Evolutionary conservation across 345 rosid genomes (phyloP).

Genomic region (Eucalyptus tenuipes): DNA sequence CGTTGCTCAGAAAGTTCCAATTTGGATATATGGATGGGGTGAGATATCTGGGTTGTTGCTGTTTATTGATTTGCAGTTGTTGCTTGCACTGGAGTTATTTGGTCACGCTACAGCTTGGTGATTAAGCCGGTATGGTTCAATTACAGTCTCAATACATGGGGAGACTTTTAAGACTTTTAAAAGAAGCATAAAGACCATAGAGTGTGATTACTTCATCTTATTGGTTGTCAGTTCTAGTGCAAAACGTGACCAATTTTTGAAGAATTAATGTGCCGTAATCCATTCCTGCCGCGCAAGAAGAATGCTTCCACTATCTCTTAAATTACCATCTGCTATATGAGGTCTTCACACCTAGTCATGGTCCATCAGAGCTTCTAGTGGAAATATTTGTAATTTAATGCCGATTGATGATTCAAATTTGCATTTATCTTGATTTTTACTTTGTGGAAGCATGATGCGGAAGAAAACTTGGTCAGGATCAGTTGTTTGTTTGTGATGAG

Average conservation of each 20-base stretch:
- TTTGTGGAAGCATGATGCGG: neutral
- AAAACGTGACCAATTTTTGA: neutral
- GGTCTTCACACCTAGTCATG: neutral
- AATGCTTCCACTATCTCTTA: neutral
- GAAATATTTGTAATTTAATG: neutral
- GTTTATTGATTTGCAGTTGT: conserved; percentile 41
- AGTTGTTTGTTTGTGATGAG: neutral
- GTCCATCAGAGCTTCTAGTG: neutral
- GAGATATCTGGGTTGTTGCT: neutral
- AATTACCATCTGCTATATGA: neutral
- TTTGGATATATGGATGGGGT: neutral
- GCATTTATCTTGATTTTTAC: neutral
- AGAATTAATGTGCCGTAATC: neutral
- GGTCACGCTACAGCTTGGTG: conserved; percentile 75
- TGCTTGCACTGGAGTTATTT: conserved; percentile 50
- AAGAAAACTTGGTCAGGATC: neutral
- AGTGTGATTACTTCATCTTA: neutral
- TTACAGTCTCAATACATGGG: neutral
- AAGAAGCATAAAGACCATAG: neutral
- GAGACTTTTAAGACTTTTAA: neutral
- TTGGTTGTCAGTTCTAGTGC: neutral
- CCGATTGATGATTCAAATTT: neutral
- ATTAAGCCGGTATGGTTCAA: conserved; percentile 52
- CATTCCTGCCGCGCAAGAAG: neutral
- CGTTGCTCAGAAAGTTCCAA: neutral